phyloP scores from a whole-genome alignment of 257 asterid genomes.

The Solanum pennellii region DNA sequence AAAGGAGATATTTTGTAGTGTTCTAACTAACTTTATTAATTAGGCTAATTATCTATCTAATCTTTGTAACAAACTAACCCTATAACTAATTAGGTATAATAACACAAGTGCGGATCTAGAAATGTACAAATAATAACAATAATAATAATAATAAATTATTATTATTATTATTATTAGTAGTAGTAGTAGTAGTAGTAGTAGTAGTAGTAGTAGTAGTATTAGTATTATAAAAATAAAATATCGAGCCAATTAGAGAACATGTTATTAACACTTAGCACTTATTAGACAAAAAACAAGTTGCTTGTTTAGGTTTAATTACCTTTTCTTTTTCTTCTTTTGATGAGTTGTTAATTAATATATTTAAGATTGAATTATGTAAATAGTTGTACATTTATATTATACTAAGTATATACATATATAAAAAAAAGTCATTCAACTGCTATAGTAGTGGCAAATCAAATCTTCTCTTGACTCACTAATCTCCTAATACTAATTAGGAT shows the following conservation, averaged over 20 bases:
- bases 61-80: not conserved
- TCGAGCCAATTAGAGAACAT: not conserved
- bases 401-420: not conserved
- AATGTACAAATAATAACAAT: too few species aligned
- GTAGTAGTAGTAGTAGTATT: too few species aligned
- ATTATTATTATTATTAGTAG: too few species aligned
- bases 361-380: not conserved
- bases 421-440: not conserved
- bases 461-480: not conserved
- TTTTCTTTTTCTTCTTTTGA: too few species aligned
- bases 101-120: not conserved
- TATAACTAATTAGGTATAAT: too few species aligned
- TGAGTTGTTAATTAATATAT: not conserved
- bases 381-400: not conserved
- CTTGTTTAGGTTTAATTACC: not conserved
- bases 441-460: not conserved
- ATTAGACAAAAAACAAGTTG: not conserved
- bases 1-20: not conserved
- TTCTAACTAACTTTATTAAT: not conserved
- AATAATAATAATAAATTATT: too few species aligned
- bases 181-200: too few species aligned
- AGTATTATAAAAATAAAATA: too few species aligned
- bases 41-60: not conserved
- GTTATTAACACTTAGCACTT: not conserved
- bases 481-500: not conserved